Conservation (phyloP, 2,329 filamentous ascomycete species). For the Colletotrichum euphorbiae region DNA sequence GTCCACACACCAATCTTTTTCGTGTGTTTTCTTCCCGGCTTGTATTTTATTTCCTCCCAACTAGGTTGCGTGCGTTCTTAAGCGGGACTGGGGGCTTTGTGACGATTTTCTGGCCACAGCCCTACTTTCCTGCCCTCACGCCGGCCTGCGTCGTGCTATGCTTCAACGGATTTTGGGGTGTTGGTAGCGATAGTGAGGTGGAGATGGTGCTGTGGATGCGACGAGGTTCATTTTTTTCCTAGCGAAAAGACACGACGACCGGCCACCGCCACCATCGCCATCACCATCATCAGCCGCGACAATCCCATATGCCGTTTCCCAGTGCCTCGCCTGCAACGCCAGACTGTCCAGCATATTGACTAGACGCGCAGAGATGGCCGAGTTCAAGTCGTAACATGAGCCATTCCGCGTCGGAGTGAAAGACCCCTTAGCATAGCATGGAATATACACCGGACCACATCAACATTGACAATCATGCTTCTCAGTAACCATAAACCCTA, state of each 20-base stretch:
- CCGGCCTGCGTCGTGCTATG: neutral
- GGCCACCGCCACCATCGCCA: neutral
- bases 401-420: too few species aligned
- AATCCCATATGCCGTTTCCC: neutral
- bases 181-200: neutral
- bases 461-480: too few species aligned
- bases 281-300: neutral
- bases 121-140: constrained; percentile 30
- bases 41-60: constrained; percentile 6
- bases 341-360: neutral
- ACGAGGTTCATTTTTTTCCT: neutral
- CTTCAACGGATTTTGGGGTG: neutral
- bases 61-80: too few species aligned
- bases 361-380: too few species aligned
- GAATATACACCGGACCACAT: too few species aligned
- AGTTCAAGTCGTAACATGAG: too few species aligned
- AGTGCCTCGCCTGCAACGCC: neutral
- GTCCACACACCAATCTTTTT: neutral
- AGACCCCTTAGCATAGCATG: too few species aligned
- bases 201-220: constrained; percentile 19
- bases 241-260: constrained; percentile 1
- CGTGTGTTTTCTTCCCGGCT: neutral
- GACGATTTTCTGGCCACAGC: constrained; percentile 12
- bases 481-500: too few species aligned
- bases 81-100: neutral